phyloP scores from a whole-genome alignment of 2,329 filamentous ascomycete genomes.

The Colletotrichum echinochloae region DNA sequence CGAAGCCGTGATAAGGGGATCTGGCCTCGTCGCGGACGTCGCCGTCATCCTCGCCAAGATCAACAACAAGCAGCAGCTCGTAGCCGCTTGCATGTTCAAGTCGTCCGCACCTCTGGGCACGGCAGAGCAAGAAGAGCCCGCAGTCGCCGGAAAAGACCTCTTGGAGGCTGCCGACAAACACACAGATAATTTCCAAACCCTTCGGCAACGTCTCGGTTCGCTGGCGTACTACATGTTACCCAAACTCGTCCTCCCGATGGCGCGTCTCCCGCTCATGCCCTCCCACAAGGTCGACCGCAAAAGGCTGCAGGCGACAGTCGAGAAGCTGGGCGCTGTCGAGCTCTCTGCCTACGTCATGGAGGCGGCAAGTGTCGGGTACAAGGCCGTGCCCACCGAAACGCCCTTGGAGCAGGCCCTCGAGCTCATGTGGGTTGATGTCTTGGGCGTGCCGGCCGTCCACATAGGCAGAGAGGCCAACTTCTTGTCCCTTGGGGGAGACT shows the following conservation, averaged over 20 bases:
- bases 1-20: slow-evolving; percentile 39
- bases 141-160: too few species aligned
- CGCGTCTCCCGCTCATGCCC: slow-evolving; percentile 42
- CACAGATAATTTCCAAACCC: background rate
- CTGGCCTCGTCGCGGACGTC: slow-evolving; percentile 8
- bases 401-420: background rate
- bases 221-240: slow-evolving; percentile 47
- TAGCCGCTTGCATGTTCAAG: slow-evolving; percentile 10
- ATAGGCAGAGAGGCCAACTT: background rate
- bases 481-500: background rate
- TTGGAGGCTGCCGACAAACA: background rate
- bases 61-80: slow-evolving; percentile 8
- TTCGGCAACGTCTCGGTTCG: slow-evolving; percentile 34
- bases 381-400: background rate
- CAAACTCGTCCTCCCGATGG: slow-evolving; percentile 43
- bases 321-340: background rate
- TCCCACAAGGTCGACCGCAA: slow-evolving; percentile 47
- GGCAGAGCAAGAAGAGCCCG: too few species aligned
- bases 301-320: slow-evolving; percentile 25
- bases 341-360: background rate
- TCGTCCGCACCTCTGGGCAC: background rate
- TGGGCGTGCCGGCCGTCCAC: background rate
- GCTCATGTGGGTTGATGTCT: background rate
- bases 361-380: background rate
- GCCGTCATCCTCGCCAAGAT: background rate